Conservation (phyloP, 2,329 filamentous ascomycete species). For the Microascus cirrosus region DNA sequence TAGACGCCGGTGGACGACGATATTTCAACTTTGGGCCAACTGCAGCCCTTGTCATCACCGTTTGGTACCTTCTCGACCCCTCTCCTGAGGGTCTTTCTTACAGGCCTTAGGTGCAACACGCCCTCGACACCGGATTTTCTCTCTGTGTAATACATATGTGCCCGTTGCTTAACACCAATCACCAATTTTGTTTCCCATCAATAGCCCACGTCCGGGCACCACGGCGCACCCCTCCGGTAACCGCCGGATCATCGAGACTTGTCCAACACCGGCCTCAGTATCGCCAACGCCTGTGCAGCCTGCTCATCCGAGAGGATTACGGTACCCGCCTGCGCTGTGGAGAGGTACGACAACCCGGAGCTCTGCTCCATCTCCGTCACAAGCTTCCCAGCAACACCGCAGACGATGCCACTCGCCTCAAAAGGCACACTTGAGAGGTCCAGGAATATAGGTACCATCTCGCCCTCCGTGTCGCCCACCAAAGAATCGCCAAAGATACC, state of each 20-base stretch:
- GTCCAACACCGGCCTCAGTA: constrained; percentile 44
- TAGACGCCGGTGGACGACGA: too few species aligned
- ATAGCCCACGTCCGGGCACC: not conserved
- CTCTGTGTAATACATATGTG: too few species aligned
- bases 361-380: constrained; percentile 57
- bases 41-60: too few species aligned
- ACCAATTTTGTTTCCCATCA: not conserved
- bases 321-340: constrained; percentile 77
- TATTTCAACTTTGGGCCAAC: too few species aligned
- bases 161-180: not conserved
- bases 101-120: not conserved
- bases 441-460: constrained; percentile 75
- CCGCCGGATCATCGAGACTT: constrained; percentile 13
- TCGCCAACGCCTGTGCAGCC: constrained; percentile 60
- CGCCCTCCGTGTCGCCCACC: constrained; percentile 61
- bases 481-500: constrained; percentile 60
- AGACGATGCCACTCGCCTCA: constrained; percentile 89
- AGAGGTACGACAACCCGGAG: constrained; percentile 82
- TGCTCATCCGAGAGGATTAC: constrained; percentile 75
- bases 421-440: constrained; percentile 72
- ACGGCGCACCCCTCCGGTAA: not conserved
- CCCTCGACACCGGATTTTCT: not conserved
- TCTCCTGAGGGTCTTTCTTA: too few species aligned
- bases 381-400: constrained; percentile 76
- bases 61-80: not conserved